Evolutionary conservation across 805 yeast genomes (phyloP).

Genomic region (Candida hungchunana): DNA sequence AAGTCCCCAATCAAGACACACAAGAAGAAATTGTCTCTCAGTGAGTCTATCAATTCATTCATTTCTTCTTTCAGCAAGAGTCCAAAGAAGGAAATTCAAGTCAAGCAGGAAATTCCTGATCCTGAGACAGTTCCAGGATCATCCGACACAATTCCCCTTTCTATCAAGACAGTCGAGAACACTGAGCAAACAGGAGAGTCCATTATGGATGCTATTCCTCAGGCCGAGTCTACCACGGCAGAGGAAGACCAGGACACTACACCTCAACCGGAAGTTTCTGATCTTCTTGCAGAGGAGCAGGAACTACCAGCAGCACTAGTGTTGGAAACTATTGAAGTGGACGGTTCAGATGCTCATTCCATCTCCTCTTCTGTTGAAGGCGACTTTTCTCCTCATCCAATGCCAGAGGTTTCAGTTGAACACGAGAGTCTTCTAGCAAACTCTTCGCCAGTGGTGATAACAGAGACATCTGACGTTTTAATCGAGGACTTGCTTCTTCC

Average conservation of each 20-base stretch:
- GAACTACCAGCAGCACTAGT: too few species aligned
- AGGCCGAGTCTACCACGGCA: too few species aligned
- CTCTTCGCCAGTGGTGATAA: slow-evolving; percentile 6
- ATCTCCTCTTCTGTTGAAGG: slow-evolving; percentile 13
- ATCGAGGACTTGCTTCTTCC: slow-evolving; percentile 6
- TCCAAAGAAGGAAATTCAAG: slow-evolving; percentile 5
- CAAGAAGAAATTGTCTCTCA: slow-evolving; percentile 19
- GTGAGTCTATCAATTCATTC: slow-evolving; percentile 20
- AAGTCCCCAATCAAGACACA: slow-evolving; percentile 6
- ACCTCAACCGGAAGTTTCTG: too few species aligned
- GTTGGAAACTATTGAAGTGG: too few species aligned
- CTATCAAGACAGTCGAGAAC: too few species aligned
- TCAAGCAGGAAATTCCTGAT: slow-evolving; percentile 2
- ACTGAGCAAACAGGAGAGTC: too few species aligned
- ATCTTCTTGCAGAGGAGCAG: too few species aligned
- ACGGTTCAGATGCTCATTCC: slow-evolving; percentile 9
- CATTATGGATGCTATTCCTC: too few species aligned
- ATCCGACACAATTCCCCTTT: too few species aligned
- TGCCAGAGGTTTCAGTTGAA: slow-evolving; percentile 2
- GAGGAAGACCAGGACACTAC: too few species aligned
- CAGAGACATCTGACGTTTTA: slow-evolving; percentile 1
- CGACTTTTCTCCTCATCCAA: not conserved
- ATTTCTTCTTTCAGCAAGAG: slow-evolving; percentile 14
- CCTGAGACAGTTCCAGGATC: slow-evolving; percentile 2
- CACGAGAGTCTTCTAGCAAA: slow-evolving; percentile 12